phyloP scores from a whole-genome alignment of 768 basidiomycete genomes.

The Boletus bicolor region DNA sequence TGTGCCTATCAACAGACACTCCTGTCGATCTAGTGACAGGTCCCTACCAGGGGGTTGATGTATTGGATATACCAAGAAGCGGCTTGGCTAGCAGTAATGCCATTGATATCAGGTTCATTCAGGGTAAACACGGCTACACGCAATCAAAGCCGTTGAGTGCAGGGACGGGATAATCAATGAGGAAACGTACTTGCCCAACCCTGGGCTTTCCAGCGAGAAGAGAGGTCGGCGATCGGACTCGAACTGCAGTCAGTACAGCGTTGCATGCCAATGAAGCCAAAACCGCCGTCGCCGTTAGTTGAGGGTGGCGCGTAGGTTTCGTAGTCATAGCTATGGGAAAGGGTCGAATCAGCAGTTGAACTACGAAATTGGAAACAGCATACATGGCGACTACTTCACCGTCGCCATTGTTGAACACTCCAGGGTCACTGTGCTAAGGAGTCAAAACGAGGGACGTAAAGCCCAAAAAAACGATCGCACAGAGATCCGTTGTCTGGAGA shows the following conservation, averaged over 20 bases:
- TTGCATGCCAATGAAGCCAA: constrained; percentile 40
- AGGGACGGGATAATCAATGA: background rate
- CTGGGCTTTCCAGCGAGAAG: constrained; percentile 31
- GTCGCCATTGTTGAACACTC: constrained; percentile 31
- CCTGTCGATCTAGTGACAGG: background rate
- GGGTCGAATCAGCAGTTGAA: background rate
- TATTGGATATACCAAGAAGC: constrained; percentile 37
- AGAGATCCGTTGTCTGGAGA: constrained; percentile 29
- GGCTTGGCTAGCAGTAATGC: constrained; percentile 28
- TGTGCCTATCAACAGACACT: background rate
- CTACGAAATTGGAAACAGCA: background rate
- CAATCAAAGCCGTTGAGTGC: background rate
- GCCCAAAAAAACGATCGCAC: constrained; percentile 15
- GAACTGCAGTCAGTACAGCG: constrained; percentile 36
- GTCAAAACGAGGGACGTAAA: background rate
- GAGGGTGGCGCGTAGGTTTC: constrained; percentile 36
- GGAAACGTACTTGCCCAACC: constrained; percentile 30
- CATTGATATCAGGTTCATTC: constrained; percentile 36
- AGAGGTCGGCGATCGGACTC: constrained; percentile 33
- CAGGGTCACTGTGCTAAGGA: constrained; percentile 23
- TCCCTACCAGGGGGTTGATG: constrained; percentile 36
- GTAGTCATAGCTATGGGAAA: constrained; percentile 33
- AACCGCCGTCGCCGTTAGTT: constrained; percentile 35
- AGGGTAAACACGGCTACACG: constrained; percentile 32
- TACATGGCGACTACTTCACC: constrained; percentile 36